Evolutionary conservation across 257 asterid species (phyloP), one percentile per base, ranked within the genome.

Genomic region (Avicennia marina): DNA sequence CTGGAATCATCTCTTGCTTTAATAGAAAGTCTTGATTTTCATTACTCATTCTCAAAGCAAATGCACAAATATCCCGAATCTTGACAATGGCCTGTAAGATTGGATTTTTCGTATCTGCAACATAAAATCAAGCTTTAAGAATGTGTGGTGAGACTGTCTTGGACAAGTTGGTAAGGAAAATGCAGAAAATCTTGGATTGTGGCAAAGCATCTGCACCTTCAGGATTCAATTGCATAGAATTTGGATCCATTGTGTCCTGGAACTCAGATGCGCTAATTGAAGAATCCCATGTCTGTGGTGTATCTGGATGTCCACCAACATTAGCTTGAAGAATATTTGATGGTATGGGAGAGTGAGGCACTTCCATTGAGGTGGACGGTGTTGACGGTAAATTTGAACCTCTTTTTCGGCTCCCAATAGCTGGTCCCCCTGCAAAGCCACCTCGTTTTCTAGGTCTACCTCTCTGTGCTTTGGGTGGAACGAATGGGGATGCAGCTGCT

Each of bases 361-460:
- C 62, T 3, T 63, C 74, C 36, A 62, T 29, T 36, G 74, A 73
- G 50, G 74, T 53, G 31, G 90, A 57, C 56, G 63, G 43, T 32
- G 69, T 62, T 21, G 40, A 66, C 39, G 71, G 47, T 54, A 62
- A 58, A 43, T 73, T 63, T 7, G 75, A 55, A 49, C 70, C 63
- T 70, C 77, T 73, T 73, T 58, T 76, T 22, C 78, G 62, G 62
- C 77, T 66, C 17, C 72, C 87, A 10, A 67, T 40, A 10, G 64
- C 59, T 67, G 60, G 53, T 21, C 71, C 70, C 50, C 73, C 69
- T n/a, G n/a, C 45, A 63, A 67, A 71, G 1, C 71, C 83, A 15
- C 95, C 89, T 70, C 93, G 80, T 62, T 73, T 83, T 68, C 78
- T 81, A 4, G 87, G 85, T 48, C 90, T 78, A 27, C 95, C 87